Percentiles rank a stretch among this genome's conserved stretches.
Conservation (phyloP, 352 stramenopile species). For the Phytophthora pseudosyringae region DNA sequence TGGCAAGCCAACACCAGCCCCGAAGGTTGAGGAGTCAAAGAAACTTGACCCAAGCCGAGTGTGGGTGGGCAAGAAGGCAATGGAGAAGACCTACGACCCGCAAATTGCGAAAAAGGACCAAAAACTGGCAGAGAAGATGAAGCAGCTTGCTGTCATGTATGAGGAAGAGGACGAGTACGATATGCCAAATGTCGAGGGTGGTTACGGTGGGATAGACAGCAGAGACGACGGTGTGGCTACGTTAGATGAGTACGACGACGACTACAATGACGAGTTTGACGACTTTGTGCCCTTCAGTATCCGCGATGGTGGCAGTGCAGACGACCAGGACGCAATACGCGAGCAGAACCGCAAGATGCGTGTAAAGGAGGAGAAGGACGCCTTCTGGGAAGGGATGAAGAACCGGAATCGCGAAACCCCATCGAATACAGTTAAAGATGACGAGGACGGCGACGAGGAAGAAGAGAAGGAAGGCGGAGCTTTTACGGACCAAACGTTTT, state of each 20-base stretch:
- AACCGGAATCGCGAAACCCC: conserved; percentile 55
- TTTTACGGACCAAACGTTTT: conserved; percentile 13
- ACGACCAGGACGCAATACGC: conserved; percentile 62
- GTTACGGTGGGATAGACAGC: not conserved
- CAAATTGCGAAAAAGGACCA: conserved; percentile 55
- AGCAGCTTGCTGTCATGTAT: conserved; percentile 56
- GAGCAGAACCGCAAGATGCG: conserved; percentile 61
- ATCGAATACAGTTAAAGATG: conserved; percentile 9
- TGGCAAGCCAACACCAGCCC: conserved; percentile 19
- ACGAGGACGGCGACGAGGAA: conserved; percentile 32
- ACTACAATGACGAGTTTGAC: conserved; percentile 89
- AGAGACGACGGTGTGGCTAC: conserved; percentile 29
- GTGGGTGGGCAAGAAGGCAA: conserved; percentile 72
- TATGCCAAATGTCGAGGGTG: conserved; percentile 11
- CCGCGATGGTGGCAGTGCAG: conserved; percentile 45
- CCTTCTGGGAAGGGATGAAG: conserved; percentile 76
- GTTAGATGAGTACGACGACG: conserved; percentile 78
- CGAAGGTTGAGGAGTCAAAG: conserved; percentile 28
- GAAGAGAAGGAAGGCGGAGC: conserved; percentile 29
- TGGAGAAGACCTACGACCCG: conserved; percentile 66
- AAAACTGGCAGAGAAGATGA: conserved; percentile 60
- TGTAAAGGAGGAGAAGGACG: conserved; percentile 63
- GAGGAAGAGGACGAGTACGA: conserved; percentile 53
- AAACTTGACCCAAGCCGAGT: conserved; percentile 59
- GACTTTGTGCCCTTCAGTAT: conserved; percentile 78